Base-by-base conservation (phyloP, 2,329 filamentous ascomycete genomes). In the Chrysoporthe deuterocubensis region DNA sequence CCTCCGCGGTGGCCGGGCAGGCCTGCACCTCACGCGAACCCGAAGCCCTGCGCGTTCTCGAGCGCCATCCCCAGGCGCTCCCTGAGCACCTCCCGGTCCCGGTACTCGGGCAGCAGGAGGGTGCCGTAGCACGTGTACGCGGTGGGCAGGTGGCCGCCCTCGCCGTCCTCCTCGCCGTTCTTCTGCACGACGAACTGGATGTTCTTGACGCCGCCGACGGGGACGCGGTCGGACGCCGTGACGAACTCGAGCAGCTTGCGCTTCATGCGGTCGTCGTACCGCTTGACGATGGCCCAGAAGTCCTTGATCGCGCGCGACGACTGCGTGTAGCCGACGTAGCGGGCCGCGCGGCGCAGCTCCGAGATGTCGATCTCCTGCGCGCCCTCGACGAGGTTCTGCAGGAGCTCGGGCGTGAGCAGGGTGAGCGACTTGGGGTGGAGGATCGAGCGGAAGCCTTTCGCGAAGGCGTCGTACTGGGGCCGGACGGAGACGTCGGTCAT, bases 121-220 rank as follows among this genome's bases (percentile, higher is more conserved):
- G 92, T 94, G 1, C 95, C 93, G 80, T 97, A 98, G 78, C 96
- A 99, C 0, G 96, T 99, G 74, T 94, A 91, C 70, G 93, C 95
- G 5, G 92, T 97, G 3, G 96, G 96, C 73, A 99, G 75, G 71
- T 87, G 85, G 0, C 84, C 85, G 2, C 76, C 75, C 1, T 82
- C 81, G 2, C 80, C 83, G 7, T 84, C 81, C 71, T 87, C 90
- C 65, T 89, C 84, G 18, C 92, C 89, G 75, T 94, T 93, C 74
- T 87, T 89, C 78, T 95, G 91, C 56, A 99, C 85, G 16, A 92
- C 87, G 78, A 98, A 98, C 74, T 92, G 89, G 59, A 98, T 82
- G 73, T 92, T 93, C 71, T 87, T 86, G 75, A 94, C 89, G 2
- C 96, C 96, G 26, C 92, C 94, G 0, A 97, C 92, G 0, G 96